Evolutionary conservation across 441 rosid species (phyloP), one percentile per base, ranked within the genome.

Genomic region (Populus hybrid): DNA sequence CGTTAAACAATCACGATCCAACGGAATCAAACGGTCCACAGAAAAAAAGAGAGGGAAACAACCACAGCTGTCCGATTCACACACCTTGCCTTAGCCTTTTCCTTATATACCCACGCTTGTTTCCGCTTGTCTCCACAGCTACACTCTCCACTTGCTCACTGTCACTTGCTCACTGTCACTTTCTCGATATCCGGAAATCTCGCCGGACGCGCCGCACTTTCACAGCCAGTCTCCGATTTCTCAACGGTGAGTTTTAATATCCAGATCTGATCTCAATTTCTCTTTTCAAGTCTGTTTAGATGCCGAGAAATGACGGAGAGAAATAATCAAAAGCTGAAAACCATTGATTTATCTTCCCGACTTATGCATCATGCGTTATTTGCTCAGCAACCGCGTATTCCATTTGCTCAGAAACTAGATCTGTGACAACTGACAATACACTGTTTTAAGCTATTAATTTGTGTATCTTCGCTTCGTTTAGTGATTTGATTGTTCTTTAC

Each of bases 1-100:
- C 84, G 87, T 87, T 82, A 76, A 83, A 75, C 78, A 42, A 28
- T 79, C 80, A 74, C 74, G 76, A 85, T 83, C 88, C 83, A 75
- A 87, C 86, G 86, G 84, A 83, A 61, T 10, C 70, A 2, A 79
- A 73, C 80, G 69, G 73, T 26, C 61, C 10, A 54, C 35, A 70
- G 36, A 0, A 30, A 74, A 74, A 78, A 30, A 80, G 12, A 80
- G 78, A 79, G 81, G 46, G 77, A 81, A 76, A 67, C 30, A 76
- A 76, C 8, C 30, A 42, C 73, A 78, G 76, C 88, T 87, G 88
- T 85, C 57, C 73, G 90, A 87, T 87, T 54, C 81, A 59, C 34
- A 57, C 12, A 1, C 26, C 73, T 59, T 38, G 69, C 69, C 74
- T 77, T 73, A 30, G 30, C 68, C 38, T 6, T 16, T 65, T 38